Evolutionary conservation across 2,329 filamentous ascomycete species (phyloP), one percentile per base, ranked within the genome.

Genomic region (Trichophyton simii): DNA sequence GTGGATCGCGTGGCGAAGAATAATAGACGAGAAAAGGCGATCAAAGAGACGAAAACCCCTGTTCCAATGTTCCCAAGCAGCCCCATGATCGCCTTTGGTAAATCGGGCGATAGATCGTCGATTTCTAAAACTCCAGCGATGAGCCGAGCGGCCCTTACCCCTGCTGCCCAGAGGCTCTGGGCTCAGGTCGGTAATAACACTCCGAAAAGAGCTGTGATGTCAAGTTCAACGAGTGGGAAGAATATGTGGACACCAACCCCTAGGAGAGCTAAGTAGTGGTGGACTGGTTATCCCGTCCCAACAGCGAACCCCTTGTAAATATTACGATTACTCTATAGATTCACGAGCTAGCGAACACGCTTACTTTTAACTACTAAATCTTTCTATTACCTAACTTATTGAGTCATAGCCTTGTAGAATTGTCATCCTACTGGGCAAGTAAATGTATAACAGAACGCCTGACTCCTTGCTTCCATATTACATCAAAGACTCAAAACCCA

Each of bases 1-100:
- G 91, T 96, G 1, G 91, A 96, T 64, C 84, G 84, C 59, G 88
- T 89, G 22, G 83, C 88, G 11, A 84, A 84, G 68, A 87, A 82
- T 2, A 91, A 91, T 71, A 83, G 86, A 58, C 79, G 80, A 3
- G 79, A 81, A 6, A 81, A 80, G 61, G 76, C 81, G 18, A 84
- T 83, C 25, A 79, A 83, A 64, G 83, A 80, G 3, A 85, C 81
- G 13, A 87, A 80, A 66, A 78, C 72, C 0, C 70, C 71, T 11
- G 67, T 73, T 7, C 73, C 75, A 6, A 72, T 68, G 4, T 75
- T 76, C 57, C 69, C 73, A 1, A 75, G 74, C 62, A 75, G 72
- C 65, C 74, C 74, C 2, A 70, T 72, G 58, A 60, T 76, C 28
- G 70, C 72, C 58, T 72, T 73, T 64, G 70, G 70, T 3, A 67